Conservation (phyloP, 106 monocot genomes). For the Iris macrosiphon region DNA sequence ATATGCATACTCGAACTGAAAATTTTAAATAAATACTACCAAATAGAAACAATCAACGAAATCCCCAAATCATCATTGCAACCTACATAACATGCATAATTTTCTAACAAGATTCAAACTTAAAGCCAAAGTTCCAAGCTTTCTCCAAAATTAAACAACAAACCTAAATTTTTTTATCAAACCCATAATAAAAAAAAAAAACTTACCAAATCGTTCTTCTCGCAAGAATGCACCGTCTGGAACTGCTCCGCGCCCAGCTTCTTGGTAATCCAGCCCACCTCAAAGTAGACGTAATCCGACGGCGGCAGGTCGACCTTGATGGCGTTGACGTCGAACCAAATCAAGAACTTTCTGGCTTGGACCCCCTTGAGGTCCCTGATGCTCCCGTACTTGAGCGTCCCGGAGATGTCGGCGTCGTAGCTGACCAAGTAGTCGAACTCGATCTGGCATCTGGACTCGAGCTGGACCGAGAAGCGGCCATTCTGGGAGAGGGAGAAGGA, state of each 20-base stretch:
- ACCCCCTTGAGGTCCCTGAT: conserved; percentile 44
- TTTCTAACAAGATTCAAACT: no score
- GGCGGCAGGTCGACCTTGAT: conserved; percentile 80
- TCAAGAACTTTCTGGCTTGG: conserved; percentile 45
- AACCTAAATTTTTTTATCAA: no score
- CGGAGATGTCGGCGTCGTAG: conserved; percentile 49
- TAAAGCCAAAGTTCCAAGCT: no score
- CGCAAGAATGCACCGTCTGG: conserved; percentile 46
- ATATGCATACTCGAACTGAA: no score
- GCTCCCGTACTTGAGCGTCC: conserved; percentile 41
- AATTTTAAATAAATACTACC: no score
- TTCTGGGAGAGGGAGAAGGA: conserved; percentile 35
- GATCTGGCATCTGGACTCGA: conserved; percentile 53
- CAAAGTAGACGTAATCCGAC: conserved; percentile 55
- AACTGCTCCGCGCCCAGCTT: conserved; percentile 58
- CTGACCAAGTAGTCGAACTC: conserved; percentile 66
- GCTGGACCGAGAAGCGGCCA: conserved; percentile 41
- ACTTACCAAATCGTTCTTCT: conserved; percentile 1
- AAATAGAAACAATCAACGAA: no score
- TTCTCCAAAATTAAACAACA: no score
- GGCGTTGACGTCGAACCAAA: conserved; percentile 68
- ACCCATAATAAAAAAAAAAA: no score
- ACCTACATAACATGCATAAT: no score
- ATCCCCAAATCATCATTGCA: no score
- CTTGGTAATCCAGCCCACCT: conserved; percentile 61